Conservation (phyloP, 163 green algal genomes). For the Smithsoniella earleae region DNA sequence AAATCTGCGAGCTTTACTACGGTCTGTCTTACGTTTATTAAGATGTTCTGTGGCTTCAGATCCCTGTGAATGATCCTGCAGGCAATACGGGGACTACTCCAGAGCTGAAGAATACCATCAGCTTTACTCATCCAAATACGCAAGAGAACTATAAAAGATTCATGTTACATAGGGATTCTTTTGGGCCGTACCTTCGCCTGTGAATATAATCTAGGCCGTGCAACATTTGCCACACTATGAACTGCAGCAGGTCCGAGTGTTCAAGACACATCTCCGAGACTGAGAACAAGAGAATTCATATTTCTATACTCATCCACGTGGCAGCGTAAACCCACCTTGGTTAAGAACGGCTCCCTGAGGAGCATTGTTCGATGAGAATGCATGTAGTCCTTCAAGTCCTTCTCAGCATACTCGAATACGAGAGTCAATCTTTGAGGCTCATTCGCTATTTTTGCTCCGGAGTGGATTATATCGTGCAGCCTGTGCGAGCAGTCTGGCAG, state of each 20-base stretch:
- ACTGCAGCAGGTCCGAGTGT: neutral
- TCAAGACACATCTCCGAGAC: neutral
- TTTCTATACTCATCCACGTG: neutral
- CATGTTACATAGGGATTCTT: neutral
- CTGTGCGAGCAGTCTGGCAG: too few species aligned
- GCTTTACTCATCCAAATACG: neutral
- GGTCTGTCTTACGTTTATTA: slow-evolving; percentile 76
- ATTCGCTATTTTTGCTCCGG: neutral
- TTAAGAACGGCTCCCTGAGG: slow-evolving; percentile 17
- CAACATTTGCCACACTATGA: slow-evolving; percentile 29
- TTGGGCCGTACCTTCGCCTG: neutral
- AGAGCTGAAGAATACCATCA: neutral
- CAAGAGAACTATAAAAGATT: neutral
- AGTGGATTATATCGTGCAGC: slow-evolving; percentile 25
- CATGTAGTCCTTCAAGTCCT: slow-evolving; percentile 97
- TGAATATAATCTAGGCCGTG: slow-evolving; percentile 28
- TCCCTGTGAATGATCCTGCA: slow-evolving; percentile 86
- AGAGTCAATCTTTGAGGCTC: slow-evolving; percentile 39
- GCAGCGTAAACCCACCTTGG: slow-evolving; percentile 3
- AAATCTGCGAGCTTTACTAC: slow-evolving; percentile 94
- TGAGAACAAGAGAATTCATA: too few species aligned
- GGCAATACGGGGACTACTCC: neutral
- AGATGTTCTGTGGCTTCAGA: slow-evolving; percentile 95
- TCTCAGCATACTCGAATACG: slow-evolving; percentile 95
- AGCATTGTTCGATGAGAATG: slow-evolving; percentile 33